A percentile compares a stretch with the other conserved stretches of the same genome.
phyloP scores from a whole-genome alignment of 2,329 filamentous ascomycete genomes.

The Tolypocladium tropicale region DNA sequence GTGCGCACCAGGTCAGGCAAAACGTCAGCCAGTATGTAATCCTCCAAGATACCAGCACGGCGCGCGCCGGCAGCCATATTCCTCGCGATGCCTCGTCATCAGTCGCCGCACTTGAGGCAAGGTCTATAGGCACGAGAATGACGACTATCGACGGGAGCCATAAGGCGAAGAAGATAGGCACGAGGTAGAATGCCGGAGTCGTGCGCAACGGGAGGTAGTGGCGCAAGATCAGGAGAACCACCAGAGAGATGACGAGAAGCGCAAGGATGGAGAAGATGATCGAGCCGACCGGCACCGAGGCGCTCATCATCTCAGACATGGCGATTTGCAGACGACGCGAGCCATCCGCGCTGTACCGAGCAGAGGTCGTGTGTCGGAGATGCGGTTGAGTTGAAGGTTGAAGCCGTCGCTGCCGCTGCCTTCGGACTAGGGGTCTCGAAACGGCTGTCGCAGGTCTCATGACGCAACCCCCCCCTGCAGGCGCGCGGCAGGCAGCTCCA shows the following conservation, averaged over 20 bases:
- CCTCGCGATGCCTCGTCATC: slow-evolving; percentile 63
- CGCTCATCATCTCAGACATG: slow-evolving; percentile 41
- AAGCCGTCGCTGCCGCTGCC: neutral
- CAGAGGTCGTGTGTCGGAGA: neutral
- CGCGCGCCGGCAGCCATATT: slow-evolving; percentile 73
- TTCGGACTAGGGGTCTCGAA: neutral
- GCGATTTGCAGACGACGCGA: slow-evolving; percentile 18
- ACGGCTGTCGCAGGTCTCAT: slow-evolving; percentile 1
- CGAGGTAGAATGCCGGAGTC: slow-evolving; percentile 79
- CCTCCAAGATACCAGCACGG: slow-evolving; percentile 82
- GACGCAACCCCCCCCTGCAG: slow-evolving; percentile 3
- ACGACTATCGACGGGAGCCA: slow-evolving; percentile 87
- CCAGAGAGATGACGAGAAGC: slow-evolving; percentile 61
- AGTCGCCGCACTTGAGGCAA: slow-evolving; percentile 72
- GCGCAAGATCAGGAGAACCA: slow-evolving; percentile 76
- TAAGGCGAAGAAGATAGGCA: slow-evolving; percentile 93
- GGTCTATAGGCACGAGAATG: slow-evolving; percentile 87
- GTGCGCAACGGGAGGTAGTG: slow-evolving; percentile 84
- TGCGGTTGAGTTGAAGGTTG: neutral
- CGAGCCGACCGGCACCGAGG: slow-evolving; percentile 61
- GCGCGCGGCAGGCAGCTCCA: neutral
- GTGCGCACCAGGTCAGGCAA: slow-evolving; percentile 71
- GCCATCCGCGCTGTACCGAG: slow-evolving; percentile 14
- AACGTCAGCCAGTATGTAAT: slow-evolving; percentile 98
- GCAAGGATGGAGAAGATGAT: slow-evolving; percentile 66